A percentile compares a stretch with the other conserved stretches of the same genome.
Conservation (phyloP, 2,329 filamentous ascomycete genomes). For the Dissoconium aciculare region DNA sequence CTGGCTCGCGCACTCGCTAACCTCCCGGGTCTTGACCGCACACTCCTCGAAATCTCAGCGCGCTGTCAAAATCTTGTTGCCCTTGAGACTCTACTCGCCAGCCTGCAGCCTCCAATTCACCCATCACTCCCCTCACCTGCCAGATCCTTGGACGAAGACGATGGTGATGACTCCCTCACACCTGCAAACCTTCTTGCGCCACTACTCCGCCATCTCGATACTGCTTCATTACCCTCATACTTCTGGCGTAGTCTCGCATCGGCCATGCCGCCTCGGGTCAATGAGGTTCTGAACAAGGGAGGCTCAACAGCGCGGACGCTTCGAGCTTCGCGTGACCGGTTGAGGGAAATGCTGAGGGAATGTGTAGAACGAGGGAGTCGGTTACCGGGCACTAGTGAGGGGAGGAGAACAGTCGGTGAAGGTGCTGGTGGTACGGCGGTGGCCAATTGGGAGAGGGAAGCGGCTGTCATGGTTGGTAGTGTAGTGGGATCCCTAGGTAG, state of each 20-base stretch:
- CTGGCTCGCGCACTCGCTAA: slow-evolving; percentile 63
- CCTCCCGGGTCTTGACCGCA: slow-evolving; percentile 66
- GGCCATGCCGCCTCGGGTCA: slow-evolving; percentile 58
- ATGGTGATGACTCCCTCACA: slow-evolving; percentile 19
- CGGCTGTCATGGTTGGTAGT: slow-evolving; percentile 85
- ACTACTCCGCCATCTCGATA: slow-evolving; percentile 60
- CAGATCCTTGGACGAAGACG: slow-evolving; percentile 19
- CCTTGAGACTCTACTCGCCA: slow-evolving; percentile 60
- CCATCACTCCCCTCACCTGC: slow-evolving; percentile 41
- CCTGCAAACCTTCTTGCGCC: slow-evolving; percentile 47
- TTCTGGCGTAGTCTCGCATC: slow-evolving; percentile 87
- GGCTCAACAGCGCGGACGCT: slow-evolving; percentile 74
- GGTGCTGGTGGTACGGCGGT: slow-evolving; percentile 22
- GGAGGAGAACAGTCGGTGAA: too few relatives aligned
- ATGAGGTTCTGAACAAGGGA: slow-evolving; percentile 70
- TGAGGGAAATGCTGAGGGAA: slow-evolving; percentile 64
- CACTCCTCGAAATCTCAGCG: slow-evolving; percentile 64
- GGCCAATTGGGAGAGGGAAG: slow-evolving; percentile 66
- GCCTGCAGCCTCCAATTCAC: slow-evolving; percentile 52
- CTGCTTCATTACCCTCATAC: slow-evolving; percentile 70
- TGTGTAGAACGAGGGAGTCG: slow-evolving; percentile 68
- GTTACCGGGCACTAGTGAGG: slow-evolving; percentile 42
- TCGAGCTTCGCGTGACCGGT: slow-evolving; percentile 55
- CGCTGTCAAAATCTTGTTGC: slow-evolving; percentile 87
- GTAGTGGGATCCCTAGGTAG: slow-evolving; percentile 44